Evolutionary conservation across 1,284 basidiomycete species (phyloP).

Genomic region (Laetiporus sulphureus): DNA sequence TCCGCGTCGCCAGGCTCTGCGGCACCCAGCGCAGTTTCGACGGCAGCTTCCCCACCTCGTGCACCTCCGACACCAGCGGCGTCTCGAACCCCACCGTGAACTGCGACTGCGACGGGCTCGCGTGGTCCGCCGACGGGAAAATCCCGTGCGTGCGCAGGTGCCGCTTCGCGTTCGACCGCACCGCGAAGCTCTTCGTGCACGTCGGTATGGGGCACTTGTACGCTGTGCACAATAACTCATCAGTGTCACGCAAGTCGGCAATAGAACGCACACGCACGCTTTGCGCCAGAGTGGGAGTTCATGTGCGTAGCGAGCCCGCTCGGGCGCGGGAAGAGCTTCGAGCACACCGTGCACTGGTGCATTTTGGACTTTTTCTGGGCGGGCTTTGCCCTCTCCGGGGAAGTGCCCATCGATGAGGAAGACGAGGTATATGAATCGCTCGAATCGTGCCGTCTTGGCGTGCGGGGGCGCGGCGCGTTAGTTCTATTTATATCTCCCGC

Average conservation of each 20-base stretch:
- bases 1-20: conserved; percentile 29
- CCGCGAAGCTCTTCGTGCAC: conserved; percentile 54
- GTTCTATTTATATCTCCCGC: too few species aligned
- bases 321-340: conserved; percentile 55
- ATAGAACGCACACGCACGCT: conserved; percentile 48
- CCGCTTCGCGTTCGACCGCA: conserved; percentile 57
- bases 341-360: conserved; percentile 47
- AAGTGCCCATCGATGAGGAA: conserved; percentile 12
- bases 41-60: conserved; percentile 33
- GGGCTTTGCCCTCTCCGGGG: conserved; percentile 19
- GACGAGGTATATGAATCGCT: conserved; percentile 1
- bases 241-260: not conserved
- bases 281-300: conserved; percentile 62
- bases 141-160: conserved; percentile 52
- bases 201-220: conserved; percentile 47
- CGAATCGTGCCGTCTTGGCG: too few species aligned
- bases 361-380: conserved; percentile 41
- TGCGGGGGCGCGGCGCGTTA: not conserved
- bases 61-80: conserved; percentile 36
- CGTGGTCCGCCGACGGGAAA: conserved; percentile 26
- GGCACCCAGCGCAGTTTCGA: conserved; percentile 38
- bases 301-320: conserved; percentile 68
- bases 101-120: conserved; percentile 22
- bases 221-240: conserved; percentile 30
- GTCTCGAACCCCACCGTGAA: conserved; percentile 40